phyloP scores from a whole-genome alignment of 306 rosid genomes.

The Amphicarpaea edgeworthii region DNA sequence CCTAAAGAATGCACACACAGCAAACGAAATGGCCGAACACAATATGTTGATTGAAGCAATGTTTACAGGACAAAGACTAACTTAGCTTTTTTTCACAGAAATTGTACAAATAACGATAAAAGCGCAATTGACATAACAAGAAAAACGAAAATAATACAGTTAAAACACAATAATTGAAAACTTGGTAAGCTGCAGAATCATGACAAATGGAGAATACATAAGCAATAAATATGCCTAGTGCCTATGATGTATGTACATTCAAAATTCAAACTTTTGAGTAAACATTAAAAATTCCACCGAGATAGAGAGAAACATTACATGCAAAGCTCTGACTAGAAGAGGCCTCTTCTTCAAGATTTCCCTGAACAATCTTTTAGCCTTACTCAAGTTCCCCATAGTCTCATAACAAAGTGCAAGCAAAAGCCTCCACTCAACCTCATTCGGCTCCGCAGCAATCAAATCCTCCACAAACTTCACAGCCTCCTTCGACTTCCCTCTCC shows the following conservation, averaged over 20 bases:
- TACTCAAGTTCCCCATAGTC: slow-evolving; percentile 69
- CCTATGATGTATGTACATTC: too few species aligned
- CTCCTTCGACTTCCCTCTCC: slow-evolving; percentile 73
- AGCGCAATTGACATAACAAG: too few species aligned
- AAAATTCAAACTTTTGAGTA: slow-evolving; percentile 32
- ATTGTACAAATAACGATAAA: too few species aligned
- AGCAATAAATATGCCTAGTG: too few species aligned
- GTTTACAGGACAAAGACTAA: too few species aligned
- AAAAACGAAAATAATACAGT: too few species aligned
- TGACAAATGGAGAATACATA: too few species aligned
- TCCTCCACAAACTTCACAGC: slow-evolving; percentile 81
- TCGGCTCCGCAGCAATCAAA: slow-evolving; percentile 72
- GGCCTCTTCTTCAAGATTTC: slow-evolving; percentile 75
- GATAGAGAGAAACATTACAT: slow-evolving; percentile 64
- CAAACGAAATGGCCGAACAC: slow-evolving; percentile 6
- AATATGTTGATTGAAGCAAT: too few species aligned
- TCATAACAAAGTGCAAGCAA: slow-evolving; percentile 83
- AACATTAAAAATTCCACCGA: not conserved
- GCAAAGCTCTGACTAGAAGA: slow-evolving; percentile 84
- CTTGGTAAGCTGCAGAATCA: too few species aligned
- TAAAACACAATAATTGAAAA: too few species aligned
- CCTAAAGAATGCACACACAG: not conserved
- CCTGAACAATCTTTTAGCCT: slow-evolving; percentile 68
- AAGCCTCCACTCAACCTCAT: slow-evolving; percentile 89
- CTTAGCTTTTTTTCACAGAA: too few species aligned